phyloP scores from a whole-genome alignment of 179 eudicot genomes.

The Dionaea muscipula region DNA sequence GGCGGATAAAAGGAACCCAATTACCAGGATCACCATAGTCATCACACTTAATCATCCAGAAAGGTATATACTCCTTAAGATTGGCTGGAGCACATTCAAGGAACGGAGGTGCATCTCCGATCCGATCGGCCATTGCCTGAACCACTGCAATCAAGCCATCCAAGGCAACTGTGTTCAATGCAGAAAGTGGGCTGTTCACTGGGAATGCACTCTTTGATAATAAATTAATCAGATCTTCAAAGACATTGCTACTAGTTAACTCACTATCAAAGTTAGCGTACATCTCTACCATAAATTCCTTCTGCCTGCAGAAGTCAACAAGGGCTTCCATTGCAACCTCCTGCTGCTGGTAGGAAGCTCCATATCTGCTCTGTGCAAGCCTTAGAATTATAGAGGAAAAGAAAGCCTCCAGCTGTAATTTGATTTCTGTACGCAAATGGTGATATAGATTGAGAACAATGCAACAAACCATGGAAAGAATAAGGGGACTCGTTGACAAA shows the following conservation, averaged over 20 bases:
- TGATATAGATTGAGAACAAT: slow-evolving; percentile 32
- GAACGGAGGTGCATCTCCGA: slow-evolving; percentile 22
- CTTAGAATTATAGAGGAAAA: slow-evolving; percentile 31
- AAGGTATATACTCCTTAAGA: slow-evolving; percentile 30
- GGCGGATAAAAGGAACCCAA: slow-evolving; percentile 33
- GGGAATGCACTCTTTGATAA: slow-evolving; percentile 37
- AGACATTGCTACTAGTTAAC: slow-evolving; percentile 29
- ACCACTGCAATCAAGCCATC: slow-evolving; percentile 36
- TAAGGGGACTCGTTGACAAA: slow-evolving; percentile 29
- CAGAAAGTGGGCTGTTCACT: slow-evolving; percentile 29
- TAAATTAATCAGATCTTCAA: slow-evolving; percentile 33
- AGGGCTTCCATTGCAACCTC: slow-evolving; percentile 40
- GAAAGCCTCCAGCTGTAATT: slow-evolving; percentile 40
- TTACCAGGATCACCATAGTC: slow-evolving; percentile 27
- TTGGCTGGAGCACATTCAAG: slow-evolving; percentile 18
- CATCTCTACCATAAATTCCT: slow-evolving; percentile 30
- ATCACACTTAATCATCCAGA: slow-evolving; percentile 34
- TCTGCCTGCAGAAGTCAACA: slow-evolving; percentile 33
- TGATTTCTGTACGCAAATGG: slow-evolving; percentile 29
- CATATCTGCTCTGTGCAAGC: slow-evolving; percentile 30
- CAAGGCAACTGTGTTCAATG: slow-evolving; percentile 30
- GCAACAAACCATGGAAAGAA: slow-evolving; percentile 34
- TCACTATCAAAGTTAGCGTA: slow-evolving; percentile 33
- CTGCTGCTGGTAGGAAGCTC: slow-evolving; percentile 38
- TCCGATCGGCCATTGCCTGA: slow-evolving; percentile 39